Evolutionary conservation across 768 basidiomycete genomes (phyloP), one percentile per base, ranked within the genome.

Genomic region (Tylopilus intermedius): DNA sequence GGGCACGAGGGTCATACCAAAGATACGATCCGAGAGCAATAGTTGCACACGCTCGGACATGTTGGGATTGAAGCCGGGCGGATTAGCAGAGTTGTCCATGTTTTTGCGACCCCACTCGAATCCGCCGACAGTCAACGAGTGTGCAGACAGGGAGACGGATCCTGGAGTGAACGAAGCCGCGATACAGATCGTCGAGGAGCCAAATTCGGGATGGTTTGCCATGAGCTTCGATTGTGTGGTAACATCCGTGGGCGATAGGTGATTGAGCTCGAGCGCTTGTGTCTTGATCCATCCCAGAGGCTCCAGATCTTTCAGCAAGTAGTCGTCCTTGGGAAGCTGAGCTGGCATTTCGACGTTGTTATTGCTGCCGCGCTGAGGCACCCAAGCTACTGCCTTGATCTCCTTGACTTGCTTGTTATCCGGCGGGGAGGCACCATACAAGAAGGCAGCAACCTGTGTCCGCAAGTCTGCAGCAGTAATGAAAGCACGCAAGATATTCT

Each of bases 21-120:
- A 79, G 58, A 99, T 86, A 57, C 95, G 88, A 66, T 99, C 96
- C 15, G 94, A 97, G 22, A 98, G 75, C 53, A 98, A 76, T 30
- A 98, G 77, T 69, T 92, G 90, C 22, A 96, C 93, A 22, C 93
- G 85, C 67, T 95, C 94, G 2, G 93, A 95, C 95, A 97, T 97
- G 59, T 90, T 90, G n/a, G 94, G 91, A 71, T 95, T 98, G 76
- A 95, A 99, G 39, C 95, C 93, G 1, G 84, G 75, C 54, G 92
- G 91, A 66, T 90, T 92, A 35, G 81, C 78, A 35, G 90, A 88
- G 40, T 82, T 89, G 63, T 94, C 93, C 60, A 78, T 73, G 60
- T 94, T 95, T 76, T 96, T 97, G 61, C 95, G 77, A 39, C 94
- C 95, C 94, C 94, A 98, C 64, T 99, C 96, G 67, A 98, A 98